A percentile compares a stretch with the other conserved stretches of the same genome.
phyloP scores from a whole-genome alignment of 257 asterid genomes.

The Ophiorrhiza pumila region DNA sequence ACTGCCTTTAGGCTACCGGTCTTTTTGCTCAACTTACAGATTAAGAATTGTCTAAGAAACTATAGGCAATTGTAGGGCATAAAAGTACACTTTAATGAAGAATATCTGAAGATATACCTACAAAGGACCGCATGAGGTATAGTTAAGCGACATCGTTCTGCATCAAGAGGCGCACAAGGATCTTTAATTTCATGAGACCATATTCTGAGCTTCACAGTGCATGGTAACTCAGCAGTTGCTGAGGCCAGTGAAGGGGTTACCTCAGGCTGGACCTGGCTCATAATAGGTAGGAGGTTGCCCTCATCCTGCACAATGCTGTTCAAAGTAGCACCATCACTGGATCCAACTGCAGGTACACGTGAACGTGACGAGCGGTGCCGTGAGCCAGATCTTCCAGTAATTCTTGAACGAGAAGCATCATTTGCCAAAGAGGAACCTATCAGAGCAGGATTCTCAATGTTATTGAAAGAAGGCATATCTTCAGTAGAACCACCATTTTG shows the following conservation, averaged over 20 bases:
- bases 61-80: background rate
- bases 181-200: slow-evolving; percentile 84
- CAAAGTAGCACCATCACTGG: slow-evolving; percentile 46
- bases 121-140: slow-evolving; percentile 97
- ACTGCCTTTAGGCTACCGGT: background rate
- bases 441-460: slow-evolving; percentile 43
- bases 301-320: slow-evolving; percentile 44
- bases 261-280: slow-evolving; percentile 76
- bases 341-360: slow-evolving; percentile 38
- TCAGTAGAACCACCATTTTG: slow-evolving; percentile 47
- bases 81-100: background rate
- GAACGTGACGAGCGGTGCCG: slow-evolving; percentile 65
- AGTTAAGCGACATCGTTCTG: slow-evolving; percentile 66
- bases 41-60: background rate
- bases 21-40: background rate
- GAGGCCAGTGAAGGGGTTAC: slow-evolving; percentile 85
- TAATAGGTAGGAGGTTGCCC: slow-evolving; percentile 48
- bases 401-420: slow-evolving; percentile 45
- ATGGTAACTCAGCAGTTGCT: slow-evolving; percentile 92
- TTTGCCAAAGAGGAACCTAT: slow-evolving; percentile 42
- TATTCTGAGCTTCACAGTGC: slow-evolving; percentile 94
- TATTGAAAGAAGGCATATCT: slow-evolving; percentile 36
- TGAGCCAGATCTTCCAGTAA: slow-evolving; percentile 63
- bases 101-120: slow-evolving; percentile 43
- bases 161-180: slow-evolving; percentile 68